A percentile compares a stretch with the other conserved stretches of the same genome.
Evolutionary conservation across 345 rosid species (phyloP).

Genomic region (Aquilaria yunnanensis): DNA sequence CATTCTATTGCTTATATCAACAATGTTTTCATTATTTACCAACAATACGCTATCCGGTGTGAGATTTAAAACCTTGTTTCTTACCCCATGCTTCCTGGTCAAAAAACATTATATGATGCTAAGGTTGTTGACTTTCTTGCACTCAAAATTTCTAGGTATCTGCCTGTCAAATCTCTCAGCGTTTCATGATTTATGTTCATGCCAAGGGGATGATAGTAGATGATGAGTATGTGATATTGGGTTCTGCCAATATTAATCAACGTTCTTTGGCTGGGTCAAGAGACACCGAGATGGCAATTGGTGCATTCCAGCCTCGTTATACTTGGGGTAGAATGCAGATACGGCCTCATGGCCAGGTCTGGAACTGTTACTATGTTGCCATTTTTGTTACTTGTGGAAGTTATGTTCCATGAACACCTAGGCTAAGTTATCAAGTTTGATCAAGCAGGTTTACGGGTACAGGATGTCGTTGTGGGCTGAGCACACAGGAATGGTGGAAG

Average conservation of each 20-base stretch:
- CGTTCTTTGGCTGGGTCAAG: slow-evolving; percentile 79
- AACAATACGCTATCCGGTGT: no score
- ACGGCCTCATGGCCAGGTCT: slow-evolving; percentile 71
- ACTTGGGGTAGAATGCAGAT: slow-evolving; percentile 44
- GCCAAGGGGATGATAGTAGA: slow-evolving; percentile 80
- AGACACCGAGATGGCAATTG: slow-evolving; percentile 86
- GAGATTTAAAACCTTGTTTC: no score
- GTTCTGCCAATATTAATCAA: slow-evolving; percentile 79
- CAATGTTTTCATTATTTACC: no score
- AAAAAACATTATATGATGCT: background rate
- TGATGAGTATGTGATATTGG: slow-evolving; percentile 65
- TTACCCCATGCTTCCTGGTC: no score
- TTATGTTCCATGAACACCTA: background rate
- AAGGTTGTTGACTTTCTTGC: background rate
- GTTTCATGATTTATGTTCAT: slow-evolving; percentile 80
- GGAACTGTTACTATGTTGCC: background rate
- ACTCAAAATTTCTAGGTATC: slow-evolving; percentile 38
- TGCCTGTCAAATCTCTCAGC: slow-evolving; percentile 36
- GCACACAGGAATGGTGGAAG: slow-evolving; percentile 49
- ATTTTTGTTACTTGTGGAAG: background rate
- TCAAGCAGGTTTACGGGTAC: slow-evolving; percentile 60
- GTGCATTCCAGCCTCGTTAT: slow-evolving; percentile 57
- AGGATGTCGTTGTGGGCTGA: slow-evolving; percentile 91
- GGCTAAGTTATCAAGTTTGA: background rate
- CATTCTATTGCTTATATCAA: no score